A percentile compares a stretch with the other conserved stretches of the same genome.
Conservation (phyloP, 176 grass and related monocot genomes). For the Pontederia paniculata region DNA sequence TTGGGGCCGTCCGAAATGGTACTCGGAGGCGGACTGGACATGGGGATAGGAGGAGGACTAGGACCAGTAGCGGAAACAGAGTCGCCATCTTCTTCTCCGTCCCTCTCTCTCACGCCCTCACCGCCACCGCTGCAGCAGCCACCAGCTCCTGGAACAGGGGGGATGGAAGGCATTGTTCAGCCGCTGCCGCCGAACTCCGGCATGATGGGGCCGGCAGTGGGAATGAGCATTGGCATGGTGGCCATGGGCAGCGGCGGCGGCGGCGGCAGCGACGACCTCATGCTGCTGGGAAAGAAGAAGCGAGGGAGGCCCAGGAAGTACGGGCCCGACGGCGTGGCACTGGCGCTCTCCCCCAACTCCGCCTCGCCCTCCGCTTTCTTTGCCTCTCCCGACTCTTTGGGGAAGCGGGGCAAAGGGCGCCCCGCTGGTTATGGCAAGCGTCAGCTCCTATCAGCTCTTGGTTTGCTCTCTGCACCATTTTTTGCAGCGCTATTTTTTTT, state of each 20-base stretch:
- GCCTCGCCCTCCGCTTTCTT: not conserved
- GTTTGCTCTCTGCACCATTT: constrained; percentile 22
- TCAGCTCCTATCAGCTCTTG: constrained; percentile 75
- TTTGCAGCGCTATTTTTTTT: not conserved
- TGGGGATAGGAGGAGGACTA: not conserved
- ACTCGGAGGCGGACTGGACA: constrained; percentile 17
- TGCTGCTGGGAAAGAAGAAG: constrained; percentile 13
- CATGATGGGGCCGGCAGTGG: constrained; percentile 9
- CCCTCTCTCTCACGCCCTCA: constrained; percentile 44
- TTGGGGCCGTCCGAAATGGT: constrained; percentile 9
- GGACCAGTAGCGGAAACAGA: constrained; percentile 11
- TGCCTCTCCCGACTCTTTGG: constrained; percentile 16
- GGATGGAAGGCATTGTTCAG: constrained; percentile 11
- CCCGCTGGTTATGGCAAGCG: constrained; percentile 74
- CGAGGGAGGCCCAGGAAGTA: constrained; percentile 21
- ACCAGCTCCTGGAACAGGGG: not conserved
- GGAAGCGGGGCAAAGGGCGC: constrained; percentile 54
- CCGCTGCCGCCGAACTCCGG: not conserved
- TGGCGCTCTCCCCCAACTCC: constrained; percentile 14
- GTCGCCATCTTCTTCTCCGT: constrained; percentile 39
- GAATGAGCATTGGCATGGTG: constrained; percentile 1
- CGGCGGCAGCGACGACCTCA: not conserved
- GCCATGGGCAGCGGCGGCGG: not conserved
- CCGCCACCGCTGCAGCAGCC: constrained; percentile 25
- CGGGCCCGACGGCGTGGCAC: constrained; percentile 16